Evolutionary conservation across 331 rosid species (phyloP), one percentile per base, ranked within the genome.

Genomic region (Pyracantha coccinea): DNA sequence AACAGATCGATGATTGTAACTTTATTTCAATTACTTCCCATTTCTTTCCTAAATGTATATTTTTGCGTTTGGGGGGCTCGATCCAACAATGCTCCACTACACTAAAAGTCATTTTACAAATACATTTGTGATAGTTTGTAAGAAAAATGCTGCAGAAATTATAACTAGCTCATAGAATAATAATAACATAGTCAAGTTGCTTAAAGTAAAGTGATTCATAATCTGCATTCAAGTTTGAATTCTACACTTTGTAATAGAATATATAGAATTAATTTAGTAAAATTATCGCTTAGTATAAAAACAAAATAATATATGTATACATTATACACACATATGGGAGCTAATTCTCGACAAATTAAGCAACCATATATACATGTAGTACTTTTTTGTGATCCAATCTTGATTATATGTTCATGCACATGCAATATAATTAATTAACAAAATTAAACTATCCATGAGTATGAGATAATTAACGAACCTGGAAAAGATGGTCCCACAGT

Each of bases 401-500:
- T 14, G 47, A 27, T 25, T 7, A 33, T 71, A 10, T 31, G 35
- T 53, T 14, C 53, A 71, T 71, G 66, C 75, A 54, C 50, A 71
- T 20, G 32, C 50, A 71, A 55, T 55, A 55, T 55, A n/a, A n/a
- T 55, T 2, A 20, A 35, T 35, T 35, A 50, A 50, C n/a, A 13
- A 50, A 50, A 13, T 16, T 50, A 50, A 50, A 50, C 6, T 13
- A 50, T 15, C 9, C 62, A 21, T 21, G 62, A 9, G 10, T 23
- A n/a, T 57, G 6, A 21, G 27, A 21, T 57, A 57, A 21, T 57
- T 21, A 21, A 62, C 27, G 33, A 77, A 87, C 97, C 97, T 89
- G 79, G 97, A 89, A 78, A 92, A 92, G 65, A 92, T 83, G 82
- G 97, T 89, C 58, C 97, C 97, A 59, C 97, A 92, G 24, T 92